Evolutionary conservation across 2,329 filamentous ascomycete species (phyloP).

Genomic region (Aspergillus ruber): DNA sequence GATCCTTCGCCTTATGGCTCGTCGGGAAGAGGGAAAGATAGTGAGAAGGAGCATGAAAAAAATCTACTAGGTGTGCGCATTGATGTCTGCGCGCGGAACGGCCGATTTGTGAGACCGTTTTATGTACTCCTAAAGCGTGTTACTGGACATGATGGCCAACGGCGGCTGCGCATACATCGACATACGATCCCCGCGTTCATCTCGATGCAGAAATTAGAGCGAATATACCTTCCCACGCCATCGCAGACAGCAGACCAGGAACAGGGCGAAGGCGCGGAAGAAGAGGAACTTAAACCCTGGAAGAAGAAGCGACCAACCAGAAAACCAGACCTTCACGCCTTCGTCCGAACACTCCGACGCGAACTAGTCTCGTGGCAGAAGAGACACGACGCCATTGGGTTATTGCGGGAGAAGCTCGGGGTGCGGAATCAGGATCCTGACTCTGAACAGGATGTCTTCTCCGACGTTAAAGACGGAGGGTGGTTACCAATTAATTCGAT

Average conservation of each 20-base stretch:
- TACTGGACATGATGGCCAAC: slow-evolving; percentile 10
- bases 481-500: slow-evolving; percentile 14
- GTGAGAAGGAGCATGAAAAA: slow-evolving; percentile 12
- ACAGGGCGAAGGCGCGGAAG: slow-evolving; percentile 11
- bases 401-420: slow-evolving; percentile 27
- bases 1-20: slow-evolving; percentile 24
- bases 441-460: slow-evolving; percentile 11
- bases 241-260: slow-evolving; percentile 3
- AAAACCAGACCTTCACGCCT: slow-evolving; percentile 31
- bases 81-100: slow-evolving; percentile 34
- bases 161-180: slow-evolving; percentile 29
- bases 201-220: slow-evolving; percentile 32
- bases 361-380: slow-evolving; percentile 39
- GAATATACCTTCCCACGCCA: slow-evolving; percentile 26
- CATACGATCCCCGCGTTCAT: slow-evolving; percentile 44
- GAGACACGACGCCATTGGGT: slow-evolving; percentile 30
- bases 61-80: slow-evolving; percentile 38
- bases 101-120: slow-evolving; percentile 37
- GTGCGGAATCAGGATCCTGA: slow-evolving; percentile 15
- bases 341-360: slow-evolving; percentile 34
- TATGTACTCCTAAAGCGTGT: slow-evolving; percentile 35
- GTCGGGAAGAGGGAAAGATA: slow-evolving; percentile 18
- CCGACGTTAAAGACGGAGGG: slow-evolving; percentile 3
- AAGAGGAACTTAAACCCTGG: slow-evolving; percentile 11
- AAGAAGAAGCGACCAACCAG: slow-evolving; percentile 5